These are phyloP conservation scores for Linnemannia zychae DNA, from an alignment of 192 early-diverging fungal species.

Conservation along the genomic window DNA sequence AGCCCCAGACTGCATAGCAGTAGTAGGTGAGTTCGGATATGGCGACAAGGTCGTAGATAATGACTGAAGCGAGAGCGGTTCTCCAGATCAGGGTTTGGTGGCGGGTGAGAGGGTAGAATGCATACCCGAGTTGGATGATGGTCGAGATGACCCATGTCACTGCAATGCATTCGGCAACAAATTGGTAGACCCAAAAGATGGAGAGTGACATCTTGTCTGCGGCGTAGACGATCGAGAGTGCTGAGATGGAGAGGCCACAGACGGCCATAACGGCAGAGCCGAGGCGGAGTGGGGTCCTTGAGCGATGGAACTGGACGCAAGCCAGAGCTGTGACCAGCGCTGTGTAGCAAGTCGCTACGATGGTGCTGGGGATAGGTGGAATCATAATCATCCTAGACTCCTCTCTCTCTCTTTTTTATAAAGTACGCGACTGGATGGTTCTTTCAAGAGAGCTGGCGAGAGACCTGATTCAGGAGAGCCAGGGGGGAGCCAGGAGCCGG, in stretches of 20 bases:
- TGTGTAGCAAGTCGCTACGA: slow-evolving; percentile 34
- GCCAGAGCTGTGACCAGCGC: slow-evolving; percentile 28
- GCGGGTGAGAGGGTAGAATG: slow-evolving; percentile 52
- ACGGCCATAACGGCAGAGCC: slow-evolving; percentile 46
- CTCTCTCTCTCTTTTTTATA: not conserved
- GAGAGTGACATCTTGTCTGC: slow-evolving; percentile 22
- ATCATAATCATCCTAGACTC: slow-evolving; percentile 16
- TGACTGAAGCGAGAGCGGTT: slow-evolving; percentile 42
- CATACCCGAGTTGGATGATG: slow-evolving; percentile 54
- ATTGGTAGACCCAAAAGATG: slow-evolving; percentile 46
- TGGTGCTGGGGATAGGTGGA: slow-evolving; percentile 17
- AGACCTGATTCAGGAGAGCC: not conserved
- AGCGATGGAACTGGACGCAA: slow-evolving; percentile 48
- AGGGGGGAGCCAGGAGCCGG: not conserved
- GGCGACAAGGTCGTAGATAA: slow-evolving; percentile 48
- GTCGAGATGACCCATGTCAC: slow-evolving; percentile 51
- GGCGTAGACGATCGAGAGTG: slow-evolving; percentile 37
- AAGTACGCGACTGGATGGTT: too few relatives aligned
- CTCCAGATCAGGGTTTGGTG: slow-evolving; percentile 54
- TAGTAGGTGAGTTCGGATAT: slow-evolving; percentile 45
- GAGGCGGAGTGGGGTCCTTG: slow-evolving; percentile 40
- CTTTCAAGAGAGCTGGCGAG: too few relatives aligned
- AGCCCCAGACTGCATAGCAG: slow-evolving; percentile 42
- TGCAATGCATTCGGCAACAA: slow-evolving; percentile 38
- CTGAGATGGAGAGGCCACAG: slow-evolving; percentile 47